These are phyloP conservation scores for Tricholoma terreum DNA, from an alignment of 768 basidiomycete genomes.

Conservation along the genomic window DNA sequence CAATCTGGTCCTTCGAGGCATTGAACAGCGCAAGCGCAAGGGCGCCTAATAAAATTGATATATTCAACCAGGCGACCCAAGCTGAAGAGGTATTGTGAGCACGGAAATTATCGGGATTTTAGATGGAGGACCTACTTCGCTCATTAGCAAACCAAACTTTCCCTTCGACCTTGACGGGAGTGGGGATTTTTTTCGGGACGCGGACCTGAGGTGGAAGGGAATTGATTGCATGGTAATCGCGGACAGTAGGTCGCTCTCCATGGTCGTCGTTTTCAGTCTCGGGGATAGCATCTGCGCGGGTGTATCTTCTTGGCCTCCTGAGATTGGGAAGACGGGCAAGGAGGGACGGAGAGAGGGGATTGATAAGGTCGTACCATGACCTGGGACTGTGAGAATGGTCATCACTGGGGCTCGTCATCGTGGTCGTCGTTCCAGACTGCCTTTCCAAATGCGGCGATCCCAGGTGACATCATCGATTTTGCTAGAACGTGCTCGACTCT, in stretches of 20 bases:
- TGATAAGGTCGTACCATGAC: slow-evolving; percentile 59
- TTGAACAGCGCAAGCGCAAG: slow-evolving; percentile 89
- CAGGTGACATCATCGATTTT: slow-evolving; percentile 12
- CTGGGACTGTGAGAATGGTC: slow-evolving; percentile 43
- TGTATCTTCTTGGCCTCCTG: slow-evolving; percentile 48
- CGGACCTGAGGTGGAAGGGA: slow-evolving; percentile 59
- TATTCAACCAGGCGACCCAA: slow-evolving; percentile 91
- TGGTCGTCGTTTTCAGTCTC: slow-evolving; percentile 47
- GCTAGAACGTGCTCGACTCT: not conserved
- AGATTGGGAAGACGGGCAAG: slow-evolving; percentile 45
- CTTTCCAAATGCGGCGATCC: not conserved
- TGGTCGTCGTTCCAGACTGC: not conserved
- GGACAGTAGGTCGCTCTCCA: slow-evolving; percentile 57
- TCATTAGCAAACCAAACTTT: slow-evolving; percentile 99
- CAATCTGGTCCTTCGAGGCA: slow-evolving; percentile 69
- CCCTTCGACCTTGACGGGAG: slow-evolving; percentile 82
- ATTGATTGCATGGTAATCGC: slow-evolving; percentile 77
- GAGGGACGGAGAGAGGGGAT: slow-evolving; percentile 71
- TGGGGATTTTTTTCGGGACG: slow-evolving; percentile 79
- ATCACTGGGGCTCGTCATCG: not conserved
- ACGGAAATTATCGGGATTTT: not conserved
- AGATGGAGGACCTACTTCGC: slow-evolving; percentile 53
- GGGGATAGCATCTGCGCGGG: slow-evolving; percentile 73
- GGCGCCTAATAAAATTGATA: slow-evolving; percentile 78
- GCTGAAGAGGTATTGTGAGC: slow-evolving; percentile 40